Percentiles rank a stretch among this genome's conserved stretches.
Conservation (phyloP, 1,284 basidiomycete species). For the Ceratobasidium theobromae region DNA sequence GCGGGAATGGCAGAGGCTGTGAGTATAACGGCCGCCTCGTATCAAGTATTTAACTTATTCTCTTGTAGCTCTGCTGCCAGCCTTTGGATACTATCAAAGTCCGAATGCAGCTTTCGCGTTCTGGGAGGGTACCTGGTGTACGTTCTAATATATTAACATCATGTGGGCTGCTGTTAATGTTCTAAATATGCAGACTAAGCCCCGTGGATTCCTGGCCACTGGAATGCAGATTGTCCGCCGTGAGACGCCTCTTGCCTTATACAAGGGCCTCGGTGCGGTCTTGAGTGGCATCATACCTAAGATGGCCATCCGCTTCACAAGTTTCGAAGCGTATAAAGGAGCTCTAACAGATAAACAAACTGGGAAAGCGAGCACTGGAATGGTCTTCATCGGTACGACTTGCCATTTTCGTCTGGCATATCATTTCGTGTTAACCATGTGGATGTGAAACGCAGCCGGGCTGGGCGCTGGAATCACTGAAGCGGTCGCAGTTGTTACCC, state of each 20-base stretch:
- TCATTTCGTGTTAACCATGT: not conserved
- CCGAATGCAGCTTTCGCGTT: constrained; percentile 92
- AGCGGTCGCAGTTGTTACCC: constrained; percentile 92
- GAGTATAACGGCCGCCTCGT: constrained; percentile 44
- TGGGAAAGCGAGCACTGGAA: constrained; percentile 70
- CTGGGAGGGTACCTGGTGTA: constrained; percentile 77
- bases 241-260: constrained; percentile 93
- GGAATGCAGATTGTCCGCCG: constrained; percentile 85
- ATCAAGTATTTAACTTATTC: not conserved
- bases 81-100: constrained; percentile 98
- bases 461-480: constrained; percentile 93
- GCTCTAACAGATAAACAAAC: constrained; percentile 75
- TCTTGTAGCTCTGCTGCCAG: constrained; percentile 66
- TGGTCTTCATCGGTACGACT: constrained; percentile 73
- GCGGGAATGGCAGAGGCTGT: constrained; percentile 92
- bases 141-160: constrained; percentile 48
- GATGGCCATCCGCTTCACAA: constrained; percentile 99
- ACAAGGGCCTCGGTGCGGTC: constrained; percentile 99
- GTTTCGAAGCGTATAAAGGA: constrained; percentile 93
- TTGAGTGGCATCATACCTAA: constrained; percentile 97
- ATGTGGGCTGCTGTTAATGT: too few relatives aligned
- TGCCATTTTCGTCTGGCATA: not conserved
- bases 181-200: too few relatives aligned
- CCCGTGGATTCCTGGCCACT: constrained; percentile 92
- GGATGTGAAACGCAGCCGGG: constrained; percentile 60